These are phyloP conservation scores for Aureobasidium sp. DNA, from an alignment of 2,329 filamentous ascomycete genomes.

Conservation along the genomic window DNA sequence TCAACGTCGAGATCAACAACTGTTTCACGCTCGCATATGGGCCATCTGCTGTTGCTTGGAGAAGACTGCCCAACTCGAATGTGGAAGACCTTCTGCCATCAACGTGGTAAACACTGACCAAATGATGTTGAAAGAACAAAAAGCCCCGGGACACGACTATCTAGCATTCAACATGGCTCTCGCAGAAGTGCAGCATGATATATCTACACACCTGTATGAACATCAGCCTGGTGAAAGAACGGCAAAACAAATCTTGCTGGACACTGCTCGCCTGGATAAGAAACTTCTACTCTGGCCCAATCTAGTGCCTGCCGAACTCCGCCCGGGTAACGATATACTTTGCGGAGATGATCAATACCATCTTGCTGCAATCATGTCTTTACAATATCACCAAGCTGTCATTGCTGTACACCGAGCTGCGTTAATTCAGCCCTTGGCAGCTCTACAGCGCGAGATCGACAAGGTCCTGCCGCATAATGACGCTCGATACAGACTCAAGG, in stretches of 20 bases:
- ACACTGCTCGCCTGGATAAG: slow-evolving; percentile 8
- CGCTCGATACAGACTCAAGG: background rate
- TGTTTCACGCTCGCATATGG: slow-evolving; percentile 8
- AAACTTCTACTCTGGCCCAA: slow-evolving; percentile 1
- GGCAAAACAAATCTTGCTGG: background rate
- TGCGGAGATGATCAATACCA: slow-evolving; percentile 5
- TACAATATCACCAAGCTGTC: slow-evolving; percentile 11
- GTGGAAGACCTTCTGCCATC: slow-evolving; percentile 8
- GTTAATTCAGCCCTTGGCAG: background rate
- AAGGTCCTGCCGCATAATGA: slow-evolving; percentile 1
- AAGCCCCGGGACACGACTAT: slow-evolving; percentile 1
- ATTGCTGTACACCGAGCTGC: slow-evolving; percentile 10
- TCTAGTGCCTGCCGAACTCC: slow-evolving; percentile 1
- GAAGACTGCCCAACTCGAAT: slow-evolving; percentile 5
- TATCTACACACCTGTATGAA: slow-evolving; percentile 8
- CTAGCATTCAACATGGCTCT: slow-evolving; percentile 9
- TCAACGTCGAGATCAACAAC: background rate
- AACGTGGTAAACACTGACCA: slow-evolving; percentile 3
- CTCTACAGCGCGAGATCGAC: slow-evolving; percentile 6
- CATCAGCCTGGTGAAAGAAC: slow-evolving; percentile 12
- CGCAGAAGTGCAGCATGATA: slow-evolving; percentile 8
- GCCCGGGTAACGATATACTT: slow-evolving; percentile 2
- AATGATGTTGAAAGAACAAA: slow-evolving; percentile 1
- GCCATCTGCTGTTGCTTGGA: slow-evolving; percentile 6
- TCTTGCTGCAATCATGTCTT: background rate